Base-by-base conservation (phyloP, 148 eudicot genomes). In the Cornus suecica region DNA sequence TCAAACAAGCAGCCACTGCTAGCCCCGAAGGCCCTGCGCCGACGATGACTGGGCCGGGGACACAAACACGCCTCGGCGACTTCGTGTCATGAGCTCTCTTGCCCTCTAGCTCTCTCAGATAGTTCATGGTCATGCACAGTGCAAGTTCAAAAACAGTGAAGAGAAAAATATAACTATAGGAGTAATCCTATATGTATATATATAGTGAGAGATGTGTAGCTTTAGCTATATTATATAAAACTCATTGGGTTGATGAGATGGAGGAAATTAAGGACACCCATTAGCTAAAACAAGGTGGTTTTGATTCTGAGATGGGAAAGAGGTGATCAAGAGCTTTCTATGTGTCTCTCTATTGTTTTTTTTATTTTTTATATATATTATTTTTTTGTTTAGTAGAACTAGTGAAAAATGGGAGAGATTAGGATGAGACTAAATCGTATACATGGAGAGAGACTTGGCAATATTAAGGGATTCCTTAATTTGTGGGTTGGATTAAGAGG, bases 1-100 rank as follows among this genome's bases (percentile, higher is more conserved):
- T 79, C 66, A 88, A 63, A 60, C 91, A 86, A 1, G 88, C 88
- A 0, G 91, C 83, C 10, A 71, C 81, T 2, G 89, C 91, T 1
- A 88, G 78, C 5, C 91, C 91, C 0, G 91, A 80, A 3, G 91
- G 91, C 0, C 91, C 87, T 8, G 91, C 91, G 0, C 91, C 91
- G 0, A 88, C 87, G 37, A 88, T 79, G 2, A 88, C 76, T 15
- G 86, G 86, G 0, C 81, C 83, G n/a, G 76, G 73, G 15, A 83
- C 77, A 54, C 45, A 74, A 2, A 77, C 66, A 45, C 71, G 54
- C 5, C 74, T 70, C 32, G 48, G 23, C 15, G 27, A 37, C 3
- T 11, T 75, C 56, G 9, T 48, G 68, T 83, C 86, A 62, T 83
- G 79, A 4, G 45, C 62, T 22, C 68, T 61, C 67, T 83, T 83